Percentiles rank a stretch among this genome's conserved stretches.
Conservation (phyloP, 495 filamentous ascomycete species). For the Aspergillus hancockii region DNA sequence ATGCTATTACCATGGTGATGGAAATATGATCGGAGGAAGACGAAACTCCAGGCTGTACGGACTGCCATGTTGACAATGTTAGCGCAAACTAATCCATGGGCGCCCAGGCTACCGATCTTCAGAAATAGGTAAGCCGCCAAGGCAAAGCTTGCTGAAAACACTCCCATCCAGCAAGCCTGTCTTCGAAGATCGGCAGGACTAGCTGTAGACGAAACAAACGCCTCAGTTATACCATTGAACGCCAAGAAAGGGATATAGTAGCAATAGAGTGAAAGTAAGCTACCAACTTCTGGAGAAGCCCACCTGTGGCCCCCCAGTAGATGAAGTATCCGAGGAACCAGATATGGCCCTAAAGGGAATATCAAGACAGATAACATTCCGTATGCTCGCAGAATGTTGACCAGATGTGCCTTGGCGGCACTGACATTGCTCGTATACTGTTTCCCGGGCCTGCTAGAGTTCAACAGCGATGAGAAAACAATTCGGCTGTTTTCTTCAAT, state of each 20-base stretch:
- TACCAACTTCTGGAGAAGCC: slow-evolving; percentile 60
- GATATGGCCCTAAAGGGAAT: slow-evolving; percentile 66
- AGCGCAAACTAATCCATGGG: slow-evolving; percentile 76
- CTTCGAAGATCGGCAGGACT: slow-evolving; percentile 64
- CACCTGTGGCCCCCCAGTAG: slow-evolving; percentile 75
- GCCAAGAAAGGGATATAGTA: slow-evolving; percentile 92
- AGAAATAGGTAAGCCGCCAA: slow-evolving; percentile 70
- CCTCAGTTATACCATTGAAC: slow-evolving; percentile 87
- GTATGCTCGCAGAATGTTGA: slow-evolving; percentile 41
- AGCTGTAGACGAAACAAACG: slow-evolving; percentile 86
- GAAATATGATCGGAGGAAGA: slow-evolving; percentile 71
- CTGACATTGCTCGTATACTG: slow-evolving; percentile 19
- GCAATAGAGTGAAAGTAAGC: slow-evolving; percentile 78
- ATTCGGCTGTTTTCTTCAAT: slow-evolving; percentile 89
- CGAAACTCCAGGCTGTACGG: slow-evolving; percentile 75
- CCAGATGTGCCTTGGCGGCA: slow-evolving; percentile 35
- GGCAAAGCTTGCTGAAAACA: slow-evolving; percentile 73
- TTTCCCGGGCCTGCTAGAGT: slow-evolving; percentile 22
- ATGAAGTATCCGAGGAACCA: slow-evolving; percentile 68
- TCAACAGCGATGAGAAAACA: slow-evolving; percentile 74
- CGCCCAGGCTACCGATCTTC: slow-evolving; percentile 63
- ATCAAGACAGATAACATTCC: slow-evolving; percentile 66
- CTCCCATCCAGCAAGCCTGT: slow-evolving; percentile 82
- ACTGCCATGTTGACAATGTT: slow-evolving; percentile 85
- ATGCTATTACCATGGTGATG: slow-evolving; percentile 32